Base-by-base conservation (phyloP, 1,139 yeast species). In the Nakaseomyces delphensis region DNA sequence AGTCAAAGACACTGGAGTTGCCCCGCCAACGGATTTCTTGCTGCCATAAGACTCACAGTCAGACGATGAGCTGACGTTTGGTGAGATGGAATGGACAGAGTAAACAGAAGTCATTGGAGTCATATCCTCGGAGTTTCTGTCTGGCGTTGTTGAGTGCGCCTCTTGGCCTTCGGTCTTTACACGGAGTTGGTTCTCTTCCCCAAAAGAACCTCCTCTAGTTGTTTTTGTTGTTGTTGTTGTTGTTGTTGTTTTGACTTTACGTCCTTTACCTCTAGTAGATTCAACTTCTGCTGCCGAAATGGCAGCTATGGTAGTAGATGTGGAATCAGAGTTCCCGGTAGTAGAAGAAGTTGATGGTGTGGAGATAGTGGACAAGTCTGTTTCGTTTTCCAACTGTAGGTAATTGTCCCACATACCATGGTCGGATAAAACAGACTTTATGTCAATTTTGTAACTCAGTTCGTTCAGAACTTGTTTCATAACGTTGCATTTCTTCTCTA, bases 401-500 rank as follows among this genome's bases (percentile, higher is more conserved):
- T 33, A 33, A 20, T 20, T 33, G 27, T 33, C 27, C 37, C 37
- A 33, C 27, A 33, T 21, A 21, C 37, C 27, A n/a, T 20, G 11
- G 16, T 33, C 37, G 11, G 27, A 20, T 5, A 33, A 27, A n/a
- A 33, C 16, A 20, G 37, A 33, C 37, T 33, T 33, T 3, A 33
- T 33, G 18, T 53, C 57, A 15, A 54, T 41, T 23, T 47, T 45
- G n/a, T 46, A 38, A 28, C 61, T 31, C 11, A 59, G 51, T 18
- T 55, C 46, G 41, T 65, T 59, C 53, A 67, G 50, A 23, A 52
- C 33, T 20, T 49, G 27, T n/a, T 33, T 33, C 37, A 33, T 33
- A 20, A 21, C 27, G 27, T 21, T 33, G 37, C 37, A 33, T 55
- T 62, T 53, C 45, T 55, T 43, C 67, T 91, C 97, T 54, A 91